Conservation (phyloP, 176 grass and related monocot genomes). For the Musa schizocarpa region DNA sequence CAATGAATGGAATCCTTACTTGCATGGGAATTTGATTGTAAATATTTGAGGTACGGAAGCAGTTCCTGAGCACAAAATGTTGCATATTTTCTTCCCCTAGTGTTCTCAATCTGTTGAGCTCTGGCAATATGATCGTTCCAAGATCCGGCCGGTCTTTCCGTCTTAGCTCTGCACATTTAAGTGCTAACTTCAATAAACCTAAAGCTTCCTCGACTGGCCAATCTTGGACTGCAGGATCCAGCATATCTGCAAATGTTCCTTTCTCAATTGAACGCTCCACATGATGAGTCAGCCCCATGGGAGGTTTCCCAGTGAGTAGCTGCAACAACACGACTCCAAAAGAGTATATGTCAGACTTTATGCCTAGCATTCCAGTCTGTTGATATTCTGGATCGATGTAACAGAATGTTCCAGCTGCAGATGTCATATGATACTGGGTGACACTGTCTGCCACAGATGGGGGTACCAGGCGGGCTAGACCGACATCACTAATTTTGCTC, state of each 20-base stretch:
- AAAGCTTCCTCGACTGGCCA: constrained; percentile 5
- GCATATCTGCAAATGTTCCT: not conserved
- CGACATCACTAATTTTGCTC: not conserved
- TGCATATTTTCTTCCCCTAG: not conserved
- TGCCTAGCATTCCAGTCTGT: not conserved
- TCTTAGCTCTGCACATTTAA: not conserved
- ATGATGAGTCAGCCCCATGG: not conserved
- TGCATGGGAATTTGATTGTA: not conserved
- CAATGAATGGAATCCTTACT: not conserved
- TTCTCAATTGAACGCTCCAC: constrained; percentile 1
- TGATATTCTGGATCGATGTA: constrained; percentile 7
- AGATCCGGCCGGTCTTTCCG: constrained; percentile 4
- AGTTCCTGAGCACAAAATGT: not conserved
- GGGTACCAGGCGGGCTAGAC: not conserved
- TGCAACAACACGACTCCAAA: not conserved
- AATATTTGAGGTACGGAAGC: not conserved
- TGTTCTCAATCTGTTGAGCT: not conserved
- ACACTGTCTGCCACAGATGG: not conserved
- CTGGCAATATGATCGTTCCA: not conserved
- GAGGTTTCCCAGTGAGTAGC: not conserved
- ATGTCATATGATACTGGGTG: not conserved
- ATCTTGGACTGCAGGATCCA: not conserved
- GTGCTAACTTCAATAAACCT: not conserved
- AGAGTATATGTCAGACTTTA: not conserved
- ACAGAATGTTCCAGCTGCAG: not conserved